Percentiles rank a stretch among this genome's conserved stretches.
Conservation (phyloP, 2,329 filamentous ascomycete species). For the Pseudocercospora eumusae region DNA sequence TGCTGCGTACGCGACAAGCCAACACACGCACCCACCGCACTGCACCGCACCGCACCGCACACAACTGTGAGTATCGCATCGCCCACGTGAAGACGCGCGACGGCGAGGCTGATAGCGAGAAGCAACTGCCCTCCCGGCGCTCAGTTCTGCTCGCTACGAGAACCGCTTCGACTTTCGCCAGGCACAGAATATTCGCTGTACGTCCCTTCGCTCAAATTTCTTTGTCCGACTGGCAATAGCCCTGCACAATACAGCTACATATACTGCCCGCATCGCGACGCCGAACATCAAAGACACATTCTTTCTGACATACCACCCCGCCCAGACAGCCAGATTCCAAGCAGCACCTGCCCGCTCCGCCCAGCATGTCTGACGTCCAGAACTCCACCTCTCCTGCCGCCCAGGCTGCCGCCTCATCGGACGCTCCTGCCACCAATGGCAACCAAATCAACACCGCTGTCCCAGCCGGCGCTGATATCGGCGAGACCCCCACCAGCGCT, state of each 20-base stretch:
- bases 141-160: slow-evolving; percentile 10
- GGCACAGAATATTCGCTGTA: slow-evolving; percentile 15
- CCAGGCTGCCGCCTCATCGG: slow-evolving; percentile 70
- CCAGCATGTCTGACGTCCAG: slow-evolving; percentile 47
- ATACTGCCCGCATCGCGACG: slow-evolving; percentile 9
- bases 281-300: slow-evolving; percentile 10
- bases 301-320: slow-evolving; percentile 18
- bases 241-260: slow-evolving; percentile 18
- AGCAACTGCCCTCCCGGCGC: no score
- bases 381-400: slow-evolving; percentile 58
- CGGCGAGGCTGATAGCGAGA: slow-evolving; percentile 10
- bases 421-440: slow-evolving; percentile 61
- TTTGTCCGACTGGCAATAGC: slow-evolving; percentile 18
- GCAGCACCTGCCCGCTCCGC: slow-evolving; percentile 15
- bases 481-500: slow-evolving; percentile 70
- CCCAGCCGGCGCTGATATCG: slow-evolving; percentile 61
- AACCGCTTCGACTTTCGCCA: not conserved
- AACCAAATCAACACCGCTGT: slow-evolving; percentile 72
- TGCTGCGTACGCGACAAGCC: slow-evolving; percentile 10
- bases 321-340: slow-evolving; percentile 17
- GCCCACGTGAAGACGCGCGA: not conserved
- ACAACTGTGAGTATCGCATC: not conserved
- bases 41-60: slow-evolving; percentile 3
- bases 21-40: slow-evolving; percentile 6
- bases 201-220: slow-evolving; percentile 9